Conservation (phyloP, 1,139 yeast species). For the Saccharomycopsis hybrid region DNA sequence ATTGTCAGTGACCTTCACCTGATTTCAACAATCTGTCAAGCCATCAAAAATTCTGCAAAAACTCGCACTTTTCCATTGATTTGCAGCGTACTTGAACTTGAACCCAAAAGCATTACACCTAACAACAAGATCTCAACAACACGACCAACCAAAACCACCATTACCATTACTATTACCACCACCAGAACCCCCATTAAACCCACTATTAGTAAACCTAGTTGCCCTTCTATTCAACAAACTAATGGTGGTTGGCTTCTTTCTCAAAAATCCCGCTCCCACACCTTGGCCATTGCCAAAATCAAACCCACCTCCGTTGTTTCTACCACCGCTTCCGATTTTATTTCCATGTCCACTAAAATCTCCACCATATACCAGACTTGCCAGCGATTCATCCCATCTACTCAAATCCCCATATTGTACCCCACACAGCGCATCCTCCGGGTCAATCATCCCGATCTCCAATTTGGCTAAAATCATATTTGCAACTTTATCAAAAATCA, state of each 20-base stretch:
- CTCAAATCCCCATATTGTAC: constrained; percentile 43
- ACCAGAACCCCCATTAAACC: constrained; percentile 1
- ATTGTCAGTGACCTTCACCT: too few species aligned
- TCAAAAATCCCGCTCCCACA: neutral
- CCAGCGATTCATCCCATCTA: constrained; percentile 31
- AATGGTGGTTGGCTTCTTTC: constrained; percentile 18
- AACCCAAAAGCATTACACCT: too few species aligned
- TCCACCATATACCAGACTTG: too few species aligned
- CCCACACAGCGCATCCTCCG: constrained; percentile 37
- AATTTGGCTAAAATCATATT: constrained; percentile 36
- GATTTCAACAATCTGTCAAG: too few species aligned
- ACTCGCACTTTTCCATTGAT: too few species aligned
- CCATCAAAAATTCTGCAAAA: too few species aligned
- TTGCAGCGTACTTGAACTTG: too few species aligned
- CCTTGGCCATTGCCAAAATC: too few species aligned
- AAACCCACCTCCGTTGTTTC: neutral
- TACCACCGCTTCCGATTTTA: neutral
- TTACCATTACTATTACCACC: too few species aligned
- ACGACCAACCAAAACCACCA: neutral
- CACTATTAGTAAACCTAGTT: neutral
- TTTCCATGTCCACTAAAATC: constrained; percentile 2
- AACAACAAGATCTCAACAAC: constrained; percentile 5
- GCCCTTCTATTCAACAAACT: constrained; percentile 18
- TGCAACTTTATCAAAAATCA: constrained; percentile 44
- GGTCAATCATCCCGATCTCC: constrained; percentile 39